phyloP scores from a whole-genome alignment of 345 rosid genomes.

The Camelina laxa region DNA sequence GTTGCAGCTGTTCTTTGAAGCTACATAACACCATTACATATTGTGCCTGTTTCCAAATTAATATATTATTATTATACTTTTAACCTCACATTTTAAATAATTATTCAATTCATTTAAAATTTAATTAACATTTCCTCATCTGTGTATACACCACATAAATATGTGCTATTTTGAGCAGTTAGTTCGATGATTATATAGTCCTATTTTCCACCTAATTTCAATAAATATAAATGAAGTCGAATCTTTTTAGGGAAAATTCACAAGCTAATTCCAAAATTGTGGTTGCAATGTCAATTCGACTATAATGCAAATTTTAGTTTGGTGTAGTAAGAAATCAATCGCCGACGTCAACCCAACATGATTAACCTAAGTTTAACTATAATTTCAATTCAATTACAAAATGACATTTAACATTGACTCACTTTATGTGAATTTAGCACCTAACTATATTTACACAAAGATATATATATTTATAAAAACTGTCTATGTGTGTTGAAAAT shows the following conservation, averaged over 20 bases:
- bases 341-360: slow-evolving; percentile 22
- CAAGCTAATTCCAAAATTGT: slow-evolving; percentile 15
- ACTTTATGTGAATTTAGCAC: slow-evolving; percentile 14
- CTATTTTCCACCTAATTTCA: slow-evolving; percentile 2
- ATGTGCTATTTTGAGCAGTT: slow-evolving; percentile 22
- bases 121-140: slow-evolving; percentile 11
- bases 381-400: background rate
- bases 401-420: background rate
- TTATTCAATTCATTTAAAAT: background rate
- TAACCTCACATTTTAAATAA: background rate
- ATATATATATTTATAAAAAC: background rate
- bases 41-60: slow-evolving; percentile 61
- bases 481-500: background rate
- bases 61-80: background rate
- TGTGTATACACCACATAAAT: background rate
- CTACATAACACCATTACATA: slow-evolving; percentile 88
- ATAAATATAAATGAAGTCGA: background rate
- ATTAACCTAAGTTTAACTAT: background rate
- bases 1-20: slow-evolving; percentile 98
- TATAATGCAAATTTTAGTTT: slow-evolving; percentile 20
- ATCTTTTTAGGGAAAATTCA: background rate
- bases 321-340: slow-evolving; percentile 26
- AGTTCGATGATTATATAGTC: background rate
- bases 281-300: slow-evolving; percentile 30
- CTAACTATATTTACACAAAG: background rate